phyloP scores from a whole-genome alignment of 768 basidiomycete genomes.

The Coprinellus micaceus region DNA sequence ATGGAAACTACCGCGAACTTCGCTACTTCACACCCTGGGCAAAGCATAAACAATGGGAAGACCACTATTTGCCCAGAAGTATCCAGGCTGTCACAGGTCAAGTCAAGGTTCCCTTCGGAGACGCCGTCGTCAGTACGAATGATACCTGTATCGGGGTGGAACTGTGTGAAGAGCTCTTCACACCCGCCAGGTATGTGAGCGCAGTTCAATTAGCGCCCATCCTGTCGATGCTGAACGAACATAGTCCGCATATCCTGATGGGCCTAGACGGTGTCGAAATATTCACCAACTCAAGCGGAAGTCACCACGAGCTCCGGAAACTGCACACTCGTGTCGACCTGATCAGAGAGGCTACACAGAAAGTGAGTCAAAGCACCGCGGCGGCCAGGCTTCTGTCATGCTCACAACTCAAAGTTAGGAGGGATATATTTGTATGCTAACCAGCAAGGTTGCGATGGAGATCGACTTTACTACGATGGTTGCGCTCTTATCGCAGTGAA shows the following conservation, averaged over 20 bases:
- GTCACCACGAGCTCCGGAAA: conserved; percentile 98
- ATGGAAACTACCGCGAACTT: conserved; percentile 92
- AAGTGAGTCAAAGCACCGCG: conserved; percentile 44
- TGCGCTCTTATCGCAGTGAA: conserved; percentile 96
- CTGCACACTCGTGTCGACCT: conserved; percentile 86
- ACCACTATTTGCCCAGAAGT: conserved; percentile 87
- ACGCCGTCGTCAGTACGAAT: conserved; percentile 86
- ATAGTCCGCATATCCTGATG: conserved; percentile 95
- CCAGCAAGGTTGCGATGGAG: conserved; percentile 98
- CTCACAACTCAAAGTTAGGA: conserved; percentile 61
- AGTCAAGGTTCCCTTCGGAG: conserved; percentile 92
- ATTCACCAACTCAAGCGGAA: conserved; percentile 97
- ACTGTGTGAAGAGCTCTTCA: conserved; percentile 96
- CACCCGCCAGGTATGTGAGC: conserved; percentile 82
- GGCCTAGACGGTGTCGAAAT: conserved; percentile 98
- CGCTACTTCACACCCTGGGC: conserved; percentile 94
- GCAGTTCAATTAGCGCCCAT: not conserved
- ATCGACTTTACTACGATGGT: conserved; percentile 96
- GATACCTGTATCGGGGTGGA: conserved; percentile 98
- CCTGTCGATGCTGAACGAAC: not conserved
- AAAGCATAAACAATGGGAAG: conserved; percentile 86
- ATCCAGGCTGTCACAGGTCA: conserved; percentile 87
- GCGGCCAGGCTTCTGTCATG: not conserved
- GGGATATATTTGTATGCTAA: conserved; percentile 98
- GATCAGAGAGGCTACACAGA: conserved; percentile 94